These are phyloP conservation scores for Hypoxylon rickii DNA, from an alignment of 495 filamentous ascomycete genomes.

Conservation along the genomic window DNA sequence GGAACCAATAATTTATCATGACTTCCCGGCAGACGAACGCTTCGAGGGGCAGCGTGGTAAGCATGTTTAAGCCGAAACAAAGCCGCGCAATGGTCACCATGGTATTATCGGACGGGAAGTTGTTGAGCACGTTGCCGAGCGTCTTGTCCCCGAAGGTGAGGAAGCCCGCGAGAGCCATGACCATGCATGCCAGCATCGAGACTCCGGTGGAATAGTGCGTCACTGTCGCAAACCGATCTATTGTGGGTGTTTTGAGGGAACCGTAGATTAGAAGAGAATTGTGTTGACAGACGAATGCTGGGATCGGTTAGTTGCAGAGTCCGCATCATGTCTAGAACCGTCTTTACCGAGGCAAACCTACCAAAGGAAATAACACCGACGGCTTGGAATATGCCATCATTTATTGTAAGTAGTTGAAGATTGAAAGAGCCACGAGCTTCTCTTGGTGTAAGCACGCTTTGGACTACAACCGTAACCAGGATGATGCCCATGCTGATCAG, in stretches of 20 bases:
- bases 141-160: slow-evolving; percentile 91
- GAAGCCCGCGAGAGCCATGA: slow-evolving; percentile 88
- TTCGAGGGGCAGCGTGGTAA: slow-evolving; percentile 93
- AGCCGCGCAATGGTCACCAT: slow-evolving; percentile 93
- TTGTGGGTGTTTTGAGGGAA: slow-evolving; percentile 88
- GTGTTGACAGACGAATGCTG: slow-evolving; percentile 92
- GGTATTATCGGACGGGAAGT: slow-evolving; percentile 86
- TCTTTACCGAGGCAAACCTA: slow-evolving; percentile 43
- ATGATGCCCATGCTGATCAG: slow-evolving; percentile 91
- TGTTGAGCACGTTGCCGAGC: slow-evolving; percentile 94
- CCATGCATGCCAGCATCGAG: slow-evolving; percentile 84
- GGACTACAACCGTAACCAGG: slow-evolving; percentile 83
- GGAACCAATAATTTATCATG: slow-evolving; percentile 93
- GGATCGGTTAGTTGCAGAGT: slow-evolving; percentile 34
- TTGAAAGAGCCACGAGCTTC: slow-evolving; percentile 72
- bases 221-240: slow-evolving; percentile 89
- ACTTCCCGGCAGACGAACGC: slow-evolving; percentile 97
- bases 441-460: slow-evolving; percentile 71
- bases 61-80: slow-evolving; percentile 97
- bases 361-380: slow-evolving; percentile 98
- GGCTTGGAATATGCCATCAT: slow-evolving; percentile 88
- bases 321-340: slow-evolving; percentile 4
- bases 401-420: slow-evolving; percentile 68
- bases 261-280: slow-evolving; percentile 97
- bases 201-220: slow-evolving; percentile 91